Evolutionary conservation across 805 yeast species (phyloP), one percentile per base, ranked within the genome.

Genomic region (Blastobotrys robertii): DNA sequence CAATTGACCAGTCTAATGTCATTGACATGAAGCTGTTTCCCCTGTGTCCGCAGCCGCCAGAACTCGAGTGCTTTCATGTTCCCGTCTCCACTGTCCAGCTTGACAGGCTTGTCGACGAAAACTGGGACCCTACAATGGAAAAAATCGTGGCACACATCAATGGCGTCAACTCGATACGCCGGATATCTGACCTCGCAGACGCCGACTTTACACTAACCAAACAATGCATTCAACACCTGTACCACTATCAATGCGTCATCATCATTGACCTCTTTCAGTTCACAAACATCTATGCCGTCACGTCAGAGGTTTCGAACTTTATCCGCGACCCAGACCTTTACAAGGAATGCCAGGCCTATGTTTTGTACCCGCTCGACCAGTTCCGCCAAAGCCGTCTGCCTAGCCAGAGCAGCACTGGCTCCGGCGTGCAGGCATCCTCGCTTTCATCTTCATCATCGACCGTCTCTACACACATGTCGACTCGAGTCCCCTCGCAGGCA

Each of bases 91-190:
- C 90, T 0, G 95, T 92, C 1, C 77, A 79, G 41, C 65, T 92
- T 30, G 72, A 72, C 25, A 66, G 74, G 32, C 68, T 92, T 48
- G 79, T 85, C 35, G 98, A 92, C 60, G 81, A 84, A 7, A 81
- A 84, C 54, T 92, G 98, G 97, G 98, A 92, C 61, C 97, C 97
- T 1, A 90, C 97, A 1, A 82, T 92, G 92, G 68, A 86, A 37
- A 81, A 83, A 51, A 84, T 92, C 16, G 64, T 85, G 8, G 95
- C 96, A 0, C 82, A 70, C 51, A 85, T 92, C 39, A 77, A 92
- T 55, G 98, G 99, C 1, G 69, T 87, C 39, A 90, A 90, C 58
- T 84, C 92, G 4, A 77, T 92, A 13, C 70, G 77, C 31, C 72
- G 73, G 43, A 90, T 94, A 32, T 76, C 95, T 13, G 76, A 77